phyloP scores from a whole-genome alignment of 306 rosid species.

The Cicer pinnatifidum region DNA sequence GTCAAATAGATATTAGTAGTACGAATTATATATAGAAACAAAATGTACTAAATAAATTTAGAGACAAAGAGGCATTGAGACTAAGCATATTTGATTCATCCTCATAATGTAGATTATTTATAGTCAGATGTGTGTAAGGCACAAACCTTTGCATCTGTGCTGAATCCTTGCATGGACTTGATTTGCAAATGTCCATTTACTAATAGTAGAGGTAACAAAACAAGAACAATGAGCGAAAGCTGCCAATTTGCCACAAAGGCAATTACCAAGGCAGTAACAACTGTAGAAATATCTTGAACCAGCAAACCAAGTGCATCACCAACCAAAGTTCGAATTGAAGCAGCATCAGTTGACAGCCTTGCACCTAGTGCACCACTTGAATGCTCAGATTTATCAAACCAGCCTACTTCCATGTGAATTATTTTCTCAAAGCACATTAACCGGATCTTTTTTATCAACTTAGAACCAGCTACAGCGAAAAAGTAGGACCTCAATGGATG shows the following conservation, averaged over 20 bases:
- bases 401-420: slow-evolving; percentile 73
- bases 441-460: slow-evolving; percentile 63
- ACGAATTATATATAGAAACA: background rate
- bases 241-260: slow-evolving; percentile 74
- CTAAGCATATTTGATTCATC: slow-evolving; percentile 16
- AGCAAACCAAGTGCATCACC: slow-evolving; percentile 75
- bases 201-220: slow-evolving; percentile 60
- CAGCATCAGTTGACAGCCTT: slow-evolving; percentile 75
- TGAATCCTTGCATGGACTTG: slow-evolving; percentile 64
- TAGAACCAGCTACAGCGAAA: slow-evolving; percentile 72
- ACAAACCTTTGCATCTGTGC: slow-evolving; percentile 70
- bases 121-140: slow-evolving; percentile 30
- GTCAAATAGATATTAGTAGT: slow-evolving; percentile 1
- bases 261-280: slow-evolving; percentile 62
- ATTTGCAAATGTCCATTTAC: slow-evolving; percentile 62
- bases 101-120: background rate
- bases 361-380: slow-evolving; percentile 80
- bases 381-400: slow-evolving; percentile 76
- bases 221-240: slow-evolving; percentile 65
- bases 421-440: slow-evolving; percentile 69
- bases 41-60: background rate
- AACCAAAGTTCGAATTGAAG: slow-evolving; percentile 60
- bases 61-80: slow-evolving; percentile 3
- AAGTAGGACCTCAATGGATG: slow-evolving; percentile 59
- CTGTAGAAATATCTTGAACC: slow-evolving; percentile 60